Evolutionary conservation across 768 basidiomycete species (phyloP).

Genomic region (Lactarius sp.): DNA sequence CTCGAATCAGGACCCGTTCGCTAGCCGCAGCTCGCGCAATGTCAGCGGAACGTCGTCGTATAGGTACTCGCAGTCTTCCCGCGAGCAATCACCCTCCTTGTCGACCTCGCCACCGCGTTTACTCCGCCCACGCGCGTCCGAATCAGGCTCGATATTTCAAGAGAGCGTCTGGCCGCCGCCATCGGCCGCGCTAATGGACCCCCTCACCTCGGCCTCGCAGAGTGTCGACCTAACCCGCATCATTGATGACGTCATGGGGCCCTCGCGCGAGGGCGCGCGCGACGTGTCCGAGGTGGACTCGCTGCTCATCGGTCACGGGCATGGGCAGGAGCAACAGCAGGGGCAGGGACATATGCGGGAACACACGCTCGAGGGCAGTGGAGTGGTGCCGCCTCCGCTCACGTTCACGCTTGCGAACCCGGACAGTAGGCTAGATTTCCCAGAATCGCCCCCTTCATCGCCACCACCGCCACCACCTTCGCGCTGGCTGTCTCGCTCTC

Average conservation of each 20-base stretch:
- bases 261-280: not conserved
- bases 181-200: slow-evolving; percentile 11
- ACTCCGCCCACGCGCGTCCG: slow-evolving; percentile 19
- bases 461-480: not conserved
- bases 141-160: slow-evolving; percentile 24
- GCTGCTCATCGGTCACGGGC: not conserved
- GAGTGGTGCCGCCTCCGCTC: not conserved
- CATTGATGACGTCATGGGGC: slow-evolving; percentile 24
- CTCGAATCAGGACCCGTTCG: slow-evolving; percentile 4
- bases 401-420: slow-evolving; percentile 10
- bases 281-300: not conserved
- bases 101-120: slow-evolving; percentile 13
- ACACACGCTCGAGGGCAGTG: not conserved
- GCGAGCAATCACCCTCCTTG: not conserved
- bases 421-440: not conserved
- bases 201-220: slow-evolving; percentile 12
- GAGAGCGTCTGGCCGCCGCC: slow-evolving; percentile 26
- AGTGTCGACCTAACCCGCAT: slow-evolving; percentile 15
- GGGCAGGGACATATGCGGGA: not conserved
- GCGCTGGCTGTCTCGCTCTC: slow-evolving; percentile 13
- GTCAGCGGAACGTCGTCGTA: not conserved
- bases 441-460: not conserved
- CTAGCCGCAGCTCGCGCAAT: not conserved
- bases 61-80: not conserved
- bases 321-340: not conserved